Conservation (phyloP, 768 basidiomycete species). For the Dictyophora rubrovolvata region DNA sequence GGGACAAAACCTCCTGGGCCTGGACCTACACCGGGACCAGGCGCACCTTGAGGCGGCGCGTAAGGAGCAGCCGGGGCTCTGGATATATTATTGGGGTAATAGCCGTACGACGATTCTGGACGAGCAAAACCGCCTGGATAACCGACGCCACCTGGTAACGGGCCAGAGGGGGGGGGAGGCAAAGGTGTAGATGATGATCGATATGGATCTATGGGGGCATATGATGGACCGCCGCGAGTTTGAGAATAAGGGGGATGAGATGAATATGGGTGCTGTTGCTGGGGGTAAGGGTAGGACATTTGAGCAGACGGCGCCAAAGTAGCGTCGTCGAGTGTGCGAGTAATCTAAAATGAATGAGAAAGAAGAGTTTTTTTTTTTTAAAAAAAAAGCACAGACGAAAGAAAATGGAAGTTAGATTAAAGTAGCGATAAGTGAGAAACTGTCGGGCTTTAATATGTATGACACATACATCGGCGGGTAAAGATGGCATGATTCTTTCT, state of each 20-base stretch:
- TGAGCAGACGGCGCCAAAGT: neutral
- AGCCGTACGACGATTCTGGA: neutral
- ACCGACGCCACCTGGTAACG: neutral
- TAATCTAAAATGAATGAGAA: conserved; percentile 37
- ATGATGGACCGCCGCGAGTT: neutral
- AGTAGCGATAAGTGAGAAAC: neutral
- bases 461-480: conserved; percentile 45
- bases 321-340: conserved; percentile 43
- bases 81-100: neutral
- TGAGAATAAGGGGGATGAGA: neutral
- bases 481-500: conserved; percentile 46
- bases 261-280: neutral
- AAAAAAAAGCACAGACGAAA: neutral
- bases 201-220: neutral
- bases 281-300: neutral
- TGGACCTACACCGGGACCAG: neutral
- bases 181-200: neutral
- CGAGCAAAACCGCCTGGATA: conserved; percentile 7
- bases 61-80: neutral
- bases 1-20: neutral
- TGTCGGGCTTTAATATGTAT: neutral
- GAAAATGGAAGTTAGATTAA: conserved; percentile 3
- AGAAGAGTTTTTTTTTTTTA: conserved; percentile 15
- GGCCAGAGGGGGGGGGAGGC: neutral
- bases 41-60: neutral